phyloP scores from a whole-genome alignment of 208 protist genomes.

The Angomonas ambiguus region DNA sequence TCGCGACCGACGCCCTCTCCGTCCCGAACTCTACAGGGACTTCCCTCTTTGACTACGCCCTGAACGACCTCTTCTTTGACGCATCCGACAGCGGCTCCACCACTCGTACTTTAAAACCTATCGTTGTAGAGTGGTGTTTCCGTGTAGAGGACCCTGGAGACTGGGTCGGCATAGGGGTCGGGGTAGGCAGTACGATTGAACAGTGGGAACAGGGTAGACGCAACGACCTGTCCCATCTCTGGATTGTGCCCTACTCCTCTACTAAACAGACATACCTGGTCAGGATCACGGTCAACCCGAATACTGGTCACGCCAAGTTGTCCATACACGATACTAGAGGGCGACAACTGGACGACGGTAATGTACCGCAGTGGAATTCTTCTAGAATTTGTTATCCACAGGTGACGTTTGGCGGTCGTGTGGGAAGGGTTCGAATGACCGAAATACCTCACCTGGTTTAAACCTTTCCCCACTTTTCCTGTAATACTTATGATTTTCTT shows the following conservation, averaged over 20 bases:
- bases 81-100: slow-evolving; percentile 14
- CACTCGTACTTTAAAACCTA: too few relatives aligned
- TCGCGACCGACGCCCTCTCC: slow-evolving; percentile 18
- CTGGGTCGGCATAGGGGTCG: slow-evolving; percentile 85
- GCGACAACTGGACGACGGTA: slow-evolving; percentile 64
- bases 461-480: background rate
- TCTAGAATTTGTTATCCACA: slow-evolving; percentile 66
- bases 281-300: slow-evolving; percentile 43
- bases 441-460: slow-evolving; percentile 33
- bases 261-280: slow-evolving; percentile 37
- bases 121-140: slow-evolving; percentile 68
- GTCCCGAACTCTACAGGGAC: slow-evolving; percentile 71
- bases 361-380: slow-evolving; percentile 81
- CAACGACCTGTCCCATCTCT: slow-evolving; percentile 78
- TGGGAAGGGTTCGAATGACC: slow-evolving; percentile 61
- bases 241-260: slow-evolving; percentile 57
- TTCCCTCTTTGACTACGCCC: slow-evolving; percentile 58
- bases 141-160: slow-evolving; percentile 73
- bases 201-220: slow-evolving; percentile 40
- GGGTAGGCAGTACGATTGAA: slow-evolving; percentile 62
- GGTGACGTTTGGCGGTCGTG: slow-evolving; percentile 76
- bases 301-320: slow-evolving; percentile 63
- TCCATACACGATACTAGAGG: slow-evolving; percentile 65
- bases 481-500: slow-evolving; percentile 6
- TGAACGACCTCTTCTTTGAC: slow-evolving; percentile 58